A percentile compares a stretch with the other conserved stretches of the same genome.
Conservation (phyloP, 352 stramenopile species). For the Phytophthora crassamura region DNA sequence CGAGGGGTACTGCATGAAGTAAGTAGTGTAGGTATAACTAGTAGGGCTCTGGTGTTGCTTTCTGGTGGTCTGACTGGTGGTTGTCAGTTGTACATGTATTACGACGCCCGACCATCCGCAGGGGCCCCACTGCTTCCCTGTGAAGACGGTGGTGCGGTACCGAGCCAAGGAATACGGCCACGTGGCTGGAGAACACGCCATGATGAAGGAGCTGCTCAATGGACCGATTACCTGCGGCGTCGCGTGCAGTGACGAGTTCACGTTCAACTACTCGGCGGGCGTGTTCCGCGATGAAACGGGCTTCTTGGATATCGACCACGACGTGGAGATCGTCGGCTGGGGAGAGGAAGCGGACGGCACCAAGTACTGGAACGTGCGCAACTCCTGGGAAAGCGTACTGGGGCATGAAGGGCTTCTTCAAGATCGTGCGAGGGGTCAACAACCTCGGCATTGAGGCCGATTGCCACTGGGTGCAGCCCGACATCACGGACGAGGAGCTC, state of each 20-base stretch:
- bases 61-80: constrained; percentile 11
- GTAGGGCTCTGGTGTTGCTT: background rate
- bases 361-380: constrained; percentile 98
- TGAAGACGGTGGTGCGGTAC: constrained; percentile 83
- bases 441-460: constrained; percentile 92
- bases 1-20: constrained; percentile 88
- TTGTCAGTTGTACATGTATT: constrained; percentile 77
- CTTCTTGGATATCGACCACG: constrained; percentile 88
- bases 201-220: constrained; percentile 83
- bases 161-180: constrained; percentile 81
- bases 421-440: constrained; percentile 93
- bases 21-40: constrained; percentile 43
- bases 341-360: constrained; percentile 83
- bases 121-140: constrained; percentile 66
- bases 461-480: constrained; percentile 89
- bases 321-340: constrained; percentile 92
- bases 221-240: constrained; percentile 95
- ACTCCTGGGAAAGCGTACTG: constrained; percentile 95
- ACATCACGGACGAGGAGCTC: constrained; percentile 81
- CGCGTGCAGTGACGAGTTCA: constrained; percentile 87
- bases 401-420: constrained; percentile 97
- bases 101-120: constrained; percentile 62
- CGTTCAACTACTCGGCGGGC: constrained; percentile 93
- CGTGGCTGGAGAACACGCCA: constrained; percentile 69
- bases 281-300: constrained; percentile 91